Evolutionary conservation across 352 stramenopile species (phyloP).

Genomic region (Phytophthora chlamydospora): DNA sequence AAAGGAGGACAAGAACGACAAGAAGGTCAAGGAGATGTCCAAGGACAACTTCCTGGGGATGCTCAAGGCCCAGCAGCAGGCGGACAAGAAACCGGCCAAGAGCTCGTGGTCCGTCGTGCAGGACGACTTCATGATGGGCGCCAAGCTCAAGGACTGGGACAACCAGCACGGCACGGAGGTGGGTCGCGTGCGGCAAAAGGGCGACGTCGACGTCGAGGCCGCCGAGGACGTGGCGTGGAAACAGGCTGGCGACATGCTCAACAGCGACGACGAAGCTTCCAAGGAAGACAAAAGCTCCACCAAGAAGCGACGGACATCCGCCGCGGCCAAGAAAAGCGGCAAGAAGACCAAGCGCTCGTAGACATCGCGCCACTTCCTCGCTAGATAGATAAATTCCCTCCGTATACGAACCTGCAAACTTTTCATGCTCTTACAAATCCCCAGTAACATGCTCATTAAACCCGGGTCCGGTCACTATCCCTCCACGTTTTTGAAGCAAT

Average conservation of each 20-base stretch:
- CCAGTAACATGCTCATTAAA: constrained; percentile 16
- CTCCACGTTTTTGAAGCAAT: constrained; percentile 11
- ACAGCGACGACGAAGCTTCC: constrained; percentile 53
- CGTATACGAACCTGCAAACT: constrained; percentile 22
- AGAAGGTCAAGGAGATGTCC: constrained; percentile 86
- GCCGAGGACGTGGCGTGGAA: constrained; percentile 76
- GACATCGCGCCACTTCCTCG: background rate
- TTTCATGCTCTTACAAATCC: background rate
- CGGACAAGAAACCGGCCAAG: constrained; percentile 42
- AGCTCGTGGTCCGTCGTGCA: constrained; percentile 84
- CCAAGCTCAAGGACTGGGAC: constrained; percentile 89
- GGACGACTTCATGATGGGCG: constrained; percentile 88
- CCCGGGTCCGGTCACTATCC: background rate
- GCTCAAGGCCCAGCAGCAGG: constrained; percentile 68
- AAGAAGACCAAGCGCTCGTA: constrained; percentile 52
- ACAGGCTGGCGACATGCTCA: constrained; percentile 46
- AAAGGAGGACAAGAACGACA: constrained; percentile 66
- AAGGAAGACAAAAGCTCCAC: constrained; percentile 26
- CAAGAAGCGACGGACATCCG: constrained; percentile 35
- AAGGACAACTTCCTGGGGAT: constrained; percentile 86
- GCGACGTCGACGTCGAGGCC: constrained; percentile 67
- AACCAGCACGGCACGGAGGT: constrained; percentile 58
- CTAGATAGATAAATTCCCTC: constrained; percentile 14
- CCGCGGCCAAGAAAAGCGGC: constrained; percentile 30
- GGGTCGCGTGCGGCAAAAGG: constrained; percentile 45